Evolutionary conservation across 371 early-diverging fungal genomes (phyloP), one percentile per base, ranked within the genome.

Genomic region (Chytridiales sp.): DNA sequence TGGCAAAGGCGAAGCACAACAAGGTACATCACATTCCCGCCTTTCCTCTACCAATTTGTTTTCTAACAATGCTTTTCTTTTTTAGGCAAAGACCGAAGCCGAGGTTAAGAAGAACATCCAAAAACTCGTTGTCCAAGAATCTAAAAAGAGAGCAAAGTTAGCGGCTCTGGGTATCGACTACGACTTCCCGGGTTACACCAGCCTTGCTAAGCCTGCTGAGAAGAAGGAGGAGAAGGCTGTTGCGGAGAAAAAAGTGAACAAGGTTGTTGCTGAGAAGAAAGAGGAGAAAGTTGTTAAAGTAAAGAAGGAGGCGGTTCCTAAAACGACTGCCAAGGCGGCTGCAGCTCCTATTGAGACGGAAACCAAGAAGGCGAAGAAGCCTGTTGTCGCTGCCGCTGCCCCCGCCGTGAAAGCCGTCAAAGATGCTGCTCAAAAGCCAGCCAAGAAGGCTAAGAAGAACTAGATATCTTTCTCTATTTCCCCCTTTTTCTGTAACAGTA

Each of bases 111-210:
- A 69, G 30, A 65, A 70, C 24, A 58, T 72, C 19, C 59, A 72
- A 32, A 68, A 75, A 19, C 68, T 89, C 19, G 47, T 85, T 21
- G 56, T 52, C 56, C 70, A 65, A 41, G 89, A 91, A 56, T 46
- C 65, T 1, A 75, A 78, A 48, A 80, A 81, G 72, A 74, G 83
- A 29, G 68, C 77, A 38, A 78, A 74, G 69, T 62, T 92, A 30
- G 68, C 73, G 19, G 79, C 78, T 27, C 56, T 81, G 11, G 93
- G 89, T 22, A 87, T 92, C 50, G 90, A 89, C 34, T 93, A 90
- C 65, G 90, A 89, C 24, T 89, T 89, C 69, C 81, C 77, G 19
- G 89, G 89, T 31, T 88, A 83, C 68, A n/a, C n/a, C n/a, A n/a
- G n/a, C n/a, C n/a, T n/a, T n/a, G 72, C 35, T 4, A 56, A 38